Percentiles rank a stretch among this genome's conserved stretches.
Conservation (phyloP, 345 rosid genomes). For the Euphorbia pulcherrima region DNA sequence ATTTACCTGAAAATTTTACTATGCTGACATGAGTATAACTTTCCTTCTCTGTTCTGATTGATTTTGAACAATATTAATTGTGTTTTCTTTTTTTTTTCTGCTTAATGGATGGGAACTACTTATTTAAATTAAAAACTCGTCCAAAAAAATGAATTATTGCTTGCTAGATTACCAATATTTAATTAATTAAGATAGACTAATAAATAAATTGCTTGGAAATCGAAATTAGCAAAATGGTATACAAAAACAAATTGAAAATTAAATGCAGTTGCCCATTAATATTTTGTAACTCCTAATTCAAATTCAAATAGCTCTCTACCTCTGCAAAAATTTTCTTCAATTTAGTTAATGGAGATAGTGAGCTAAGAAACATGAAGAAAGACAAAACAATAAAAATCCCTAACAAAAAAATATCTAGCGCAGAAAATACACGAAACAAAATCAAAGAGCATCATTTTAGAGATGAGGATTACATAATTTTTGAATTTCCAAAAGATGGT, state of each 20-base stretch:
- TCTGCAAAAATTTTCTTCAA: too few species aligned
- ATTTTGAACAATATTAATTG: too few species aligned
- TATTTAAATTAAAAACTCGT: too few species aligned
- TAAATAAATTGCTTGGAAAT: too few species aligned
- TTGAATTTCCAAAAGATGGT: constrained; percentile 62
- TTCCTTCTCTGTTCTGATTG: background rate
- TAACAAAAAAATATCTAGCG: constrained; percentile 21
- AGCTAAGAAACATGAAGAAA: constrained; percentile 12
- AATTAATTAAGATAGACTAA: too few species aligned
- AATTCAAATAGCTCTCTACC: background rate
- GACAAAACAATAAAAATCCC: constrained; percentile 20
- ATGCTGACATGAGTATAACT: too few species aligned
- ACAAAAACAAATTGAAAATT: too few species aligned
- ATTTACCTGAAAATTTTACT: too few species aligned
- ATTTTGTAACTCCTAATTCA: background rate
- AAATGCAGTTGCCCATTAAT: background rate
- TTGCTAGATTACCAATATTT: background rate
- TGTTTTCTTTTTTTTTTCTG: too few species aligned
- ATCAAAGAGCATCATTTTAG: constrained; percentile 30
- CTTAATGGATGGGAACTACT: too few species aligned
- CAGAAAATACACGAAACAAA: constrained; percentile 21
- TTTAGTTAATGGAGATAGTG: background rate
- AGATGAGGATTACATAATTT: constrained; percentile 62
- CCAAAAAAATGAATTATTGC: background rate
- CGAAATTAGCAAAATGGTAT: background rate